Base-by-base conservation (phyloP, 2,329 filamentous ascomycete genomes). In the Fusarium sp. region DNA sequence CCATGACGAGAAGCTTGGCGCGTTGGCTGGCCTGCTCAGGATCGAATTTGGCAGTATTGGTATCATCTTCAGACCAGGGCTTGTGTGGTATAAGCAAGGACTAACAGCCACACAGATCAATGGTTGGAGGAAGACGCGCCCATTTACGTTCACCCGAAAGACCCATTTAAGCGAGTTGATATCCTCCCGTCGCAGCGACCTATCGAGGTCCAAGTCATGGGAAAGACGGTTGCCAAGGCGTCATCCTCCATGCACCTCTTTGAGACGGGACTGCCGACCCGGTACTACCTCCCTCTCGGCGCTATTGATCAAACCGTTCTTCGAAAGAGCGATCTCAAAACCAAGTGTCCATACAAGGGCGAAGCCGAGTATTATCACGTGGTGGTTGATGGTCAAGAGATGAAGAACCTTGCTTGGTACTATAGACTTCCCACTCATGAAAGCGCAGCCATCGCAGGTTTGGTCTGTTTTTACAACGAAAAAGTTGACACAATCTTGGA, bases 281-380 rank as follows among this genome's bases (percentile, higher is more conserved):
- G 91, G 2, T 91, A 88, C 75, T 93, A 93, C 75, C 70, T 92
- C 3, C 87, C 90, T 0, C 80, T 87, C 0, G 87, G 87, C 0
- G 80, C 85, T 4, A 83, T 91, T 2, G 84, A 87, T 42, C 80
- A 80, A 42, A 74, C 80, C 4, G 72, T 85, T 8, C 80, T 92
- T 11, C 79, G 80, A 1, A 83, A 84, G 8, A 92, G 89, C 72
- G 77, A 82, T 2, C 88, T 87, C 0, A 80, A 78, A n/a, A 91
- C 89, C 0, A 81, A 83, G 61, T 93, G 91, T 79, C 91, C 92
- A 3, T 93, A 93, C 74, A 93, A 93, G 77, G 91, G 91, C 1
- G 85, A 87, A 62, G 91, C 91, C 0, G 84, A 88, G 64, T 93
- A 92, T 68, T 92, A 91, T 71, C 74, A 89, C 63, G 81, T 92